These are phyloP conservation scores for Trichosanthes cucumerina DNA, from an alignment of 306 rosid species.

Conservation along the genomic window DNA sequence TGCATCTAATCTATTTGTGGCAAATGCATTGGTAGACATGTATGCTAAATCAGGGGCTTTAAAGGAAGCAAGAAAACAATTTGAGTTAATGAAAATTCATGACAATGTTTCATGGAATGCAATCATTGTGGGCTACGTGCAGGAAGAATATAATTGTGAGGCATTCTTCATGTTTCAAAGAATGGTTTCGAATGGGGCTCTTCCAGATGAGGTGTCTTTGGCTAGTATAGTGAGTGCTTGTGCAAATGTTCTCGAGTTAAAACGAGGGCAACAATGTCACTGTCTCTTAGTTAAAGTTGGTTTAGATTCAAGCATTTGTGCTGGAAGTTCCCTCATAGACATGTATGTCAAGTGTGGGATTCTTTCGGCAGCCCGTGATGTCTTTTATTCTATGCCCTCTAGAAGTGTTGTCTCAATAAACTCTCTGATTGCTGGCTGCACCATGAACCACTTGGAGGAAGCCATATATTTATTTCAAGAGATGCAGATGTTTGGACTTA, in stretches of 20 bases:
- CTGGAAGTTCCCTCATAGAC: constrained; percentile 6
- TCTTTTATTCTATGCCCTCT: not conserved
- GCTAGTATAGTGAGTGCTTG: constrained; percentile 4
- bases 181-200: not conserved
- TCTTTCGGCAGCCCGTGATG: not conserved
- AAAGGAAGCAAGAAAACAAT: constrained; percentile 1
- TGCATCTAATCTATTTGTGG: constrained; percentile 3
- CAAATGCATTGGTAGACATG: constrained; percentile 6
- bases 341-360: not conserved
- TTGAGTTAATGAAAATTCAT: not conserved
- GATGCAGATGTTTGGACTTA: not conserved
- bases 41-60: constrained; percentile 1
- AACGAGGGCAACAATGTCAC: constrained; percentile 1
- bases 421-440: not conserved
- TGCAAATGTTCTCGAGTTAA: not conserved
- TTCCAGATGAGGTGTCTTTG: constrained; percentile 4
- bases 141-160: not conserved
- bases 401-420: not conserved
- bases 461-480: constrained; percentile 1
- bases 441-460: not conserved
- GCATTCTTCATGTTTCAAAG: constrained; percentile 1
- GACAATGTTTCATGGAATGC: constrained; percentile 10
- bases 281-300: not conserved
- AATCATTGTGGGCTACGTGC: constrained; percentile 2
- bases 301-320: not conserved